Base-by-base conservation (phyloP, 495 filamentous ascomycete species). In the Lophium mytilinum region DNA sequence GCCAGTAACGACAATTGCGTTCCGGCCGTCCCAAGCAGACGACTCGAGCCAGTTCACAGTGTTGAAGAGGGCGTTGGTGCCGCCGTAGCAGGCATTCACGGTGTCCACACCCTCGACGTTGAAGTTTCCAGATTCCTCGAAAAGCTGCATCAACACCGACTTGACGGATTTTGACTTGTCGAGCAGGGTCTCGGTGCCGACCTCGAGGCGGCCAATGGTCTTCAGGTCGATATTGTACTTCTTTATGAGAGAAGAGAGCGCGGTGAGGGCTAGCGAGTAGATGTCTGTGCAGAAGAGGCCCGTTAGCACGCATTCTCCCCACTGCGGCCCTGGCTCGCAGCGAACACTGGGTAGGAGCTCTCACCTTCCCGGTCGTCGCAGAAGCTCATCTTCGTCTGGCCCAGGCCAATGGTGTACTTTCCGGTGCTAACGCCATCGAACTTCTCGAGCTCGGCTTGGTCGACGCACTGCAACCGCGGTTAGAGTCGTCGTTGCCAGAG, bases 81-180 rank as follows among this genome's bases (percentile, higher is more conserved):
- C 93, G 64, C 93, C 93, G 71, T 98, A 98, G 82, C 93, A 98
- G 53, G 93, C 93, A 69, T 98, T 98, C 66, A 98, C 77, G 24
- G 86, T 96, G 73, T 98, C 93, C 34, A 97, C 83, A 73, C 93
- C 93, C 77, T 97, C 94, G 45, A 98, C 78, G 77, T 95, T 96
- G 78, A 84, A 90, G 71, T 89, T 89, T 57, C 83, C 85, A 68
- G 85, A 86, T 47, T 84, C 78, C 68, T 85, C 80, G 66, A 98
- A 96, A 30, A 98, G 80, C 76, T 96, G 93, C 93, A 98, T 98
- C 61, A 97, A 75, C 50, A 98, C 92, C n/a, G 91, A 88, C 83
- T 98, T 98, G 79, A 98, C 93, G 30, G 94, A 97, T 80, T 98
- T 98, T 65, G 93, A 97, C 81, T 98, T 98, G 81, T 98, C 93